Percentiles rank a stretch among this genome's conserved stretches.
Conservation (phyloP, 108 stramenopile genomes). For the Pseudonitzschia delicatissima region DNA sequence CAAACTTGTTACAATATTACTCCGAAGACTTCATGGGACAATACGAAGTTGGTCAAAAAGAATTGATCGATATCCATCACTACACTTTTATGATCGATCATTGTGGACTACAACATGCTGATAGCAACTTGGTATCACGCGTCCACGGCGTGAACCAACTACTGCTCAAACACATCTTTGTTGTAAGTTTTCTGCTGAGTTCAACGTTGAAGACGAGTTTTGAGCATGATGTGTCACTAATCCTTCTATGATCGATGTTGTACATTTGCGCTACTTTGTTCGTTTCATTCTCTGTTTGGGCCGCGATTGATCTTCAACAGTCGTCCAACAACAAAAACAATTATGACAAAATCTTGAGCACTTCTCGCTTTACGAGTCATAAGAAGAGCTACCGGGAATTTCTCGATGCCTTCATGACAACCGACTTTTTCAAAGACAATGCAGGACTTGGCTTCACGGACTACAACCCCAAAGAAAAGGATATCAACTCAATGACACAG, state of each 20-base stretch:
- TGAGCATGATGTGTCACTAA: background rate
- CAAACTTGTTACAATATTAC: background rate
- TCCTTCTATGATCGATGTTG: too few species aligned
- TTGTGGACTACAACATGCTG: slow-evolving; percentile 10
- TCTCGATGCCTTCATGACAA: slow-evolving; percentile 21
- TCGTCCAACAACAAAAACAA: slow-evolving; percentile 28
- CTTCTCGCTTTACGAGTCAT: slow-evolving; percentile 12
- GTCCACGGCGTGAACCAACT: slow-evolving; percentile 26
- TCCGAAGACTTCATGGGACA: slow-evolving; percentile 28
- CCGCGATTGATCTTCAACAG: too few species aligned
- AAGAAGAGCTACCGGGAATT: slow-evolving; percentile 21
- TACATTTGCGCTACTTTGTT: background rate
- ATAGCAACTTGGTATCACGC: slow-evolving; percentile 13
- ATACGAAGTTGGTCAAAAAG: slow-evolving; percentile 31
- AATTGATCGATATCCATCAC: slow-evolving; percentile 30
- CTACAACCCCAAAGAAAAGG: slow-evolving; percentile 35
- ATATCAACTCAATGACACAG: slow-evolving; percentile 33
- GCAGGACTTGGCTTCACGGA: slow-evolving; percentile 30
- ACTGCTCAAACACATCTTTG: slow-evolving; percentile 22
- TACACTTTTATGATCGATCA: slow-evolving; percentile 30
- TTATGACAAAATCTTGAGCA: slow-evolving; percentile 27
- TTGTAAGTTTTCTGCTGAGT: slow-evolving; percentile 1
- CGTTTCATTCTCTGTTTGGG: background rate
- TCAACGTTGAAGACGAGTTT: background rate
- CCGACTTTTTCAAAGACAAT: slow-evolving; percentile 16